These are phyloP conservation scores for Triticum dicoccoides DNA, from an alignment of 176 grass and related monocot genomes.

Conservation along the genomic window DNA sequence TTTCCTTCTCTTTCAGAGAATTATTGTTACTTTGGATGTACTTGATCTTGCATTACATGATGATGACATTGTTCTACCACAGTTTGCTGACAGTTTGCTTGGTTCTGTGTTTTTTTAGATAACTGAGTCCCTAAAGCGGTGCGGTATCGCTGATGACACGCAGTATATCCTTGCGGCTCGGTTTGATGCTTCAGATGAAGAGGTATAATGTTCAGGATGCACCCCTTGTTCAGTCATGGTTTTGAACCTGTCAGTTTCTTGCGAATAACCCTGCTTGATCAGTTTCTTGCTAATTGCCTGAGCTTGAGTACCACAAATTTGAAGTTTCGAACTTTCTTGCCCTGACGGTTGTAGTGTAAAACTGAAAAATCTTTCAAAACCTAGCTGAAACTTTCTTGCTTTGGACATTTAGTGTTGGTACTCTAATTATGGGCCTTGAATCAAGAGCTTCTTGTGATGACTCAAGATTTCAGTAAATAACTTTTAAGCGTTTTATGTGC, in stretches of 20 bases:
- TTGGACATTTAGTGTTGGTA: not conserved
- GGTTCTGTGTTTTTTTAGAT: constrained; percentile 46
- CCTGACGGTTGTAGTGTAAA: constrained; percentile 1
- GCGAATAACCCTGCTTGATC: not conserved
- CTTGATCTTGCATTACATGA: not conserved
- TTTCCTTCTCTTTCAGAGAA: not conserved
- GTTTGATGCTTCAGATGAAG: constrained; percentile 80
- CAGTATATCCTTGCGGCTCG: constrained; percentile 78
- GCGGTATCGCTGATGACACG: constrained; percentile 75
- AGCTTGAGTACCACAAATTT: not conserved
- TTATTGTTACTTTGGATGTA: not conserved
- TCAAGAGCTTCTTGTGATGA: not conserved
- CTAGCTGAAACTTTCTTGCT: constrained; percentile 8
- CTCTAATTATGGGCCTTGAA: not conserved
- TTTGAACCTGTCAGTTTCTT: not conserved
- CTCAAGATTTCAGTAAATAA: not conserved
- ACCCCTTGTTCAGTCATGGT: not conserved
- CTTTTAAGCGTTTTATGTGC: not conserved
- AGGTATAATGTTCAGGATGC: constrained; percentile 35
- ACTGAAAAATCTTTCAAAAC: not conserved
- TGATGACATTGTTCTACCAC: not conserved
- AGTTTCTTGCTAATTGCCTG: not conserved
- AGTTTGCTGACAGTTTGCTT: not conserved
- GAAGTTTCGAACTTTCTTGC: not conserved
- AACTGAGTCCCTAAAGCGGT: constrained; percentile 76